Base-by-base conservation (phyloP, 805 yeast species). In the Barnettozyma sucrosica region DNA sequence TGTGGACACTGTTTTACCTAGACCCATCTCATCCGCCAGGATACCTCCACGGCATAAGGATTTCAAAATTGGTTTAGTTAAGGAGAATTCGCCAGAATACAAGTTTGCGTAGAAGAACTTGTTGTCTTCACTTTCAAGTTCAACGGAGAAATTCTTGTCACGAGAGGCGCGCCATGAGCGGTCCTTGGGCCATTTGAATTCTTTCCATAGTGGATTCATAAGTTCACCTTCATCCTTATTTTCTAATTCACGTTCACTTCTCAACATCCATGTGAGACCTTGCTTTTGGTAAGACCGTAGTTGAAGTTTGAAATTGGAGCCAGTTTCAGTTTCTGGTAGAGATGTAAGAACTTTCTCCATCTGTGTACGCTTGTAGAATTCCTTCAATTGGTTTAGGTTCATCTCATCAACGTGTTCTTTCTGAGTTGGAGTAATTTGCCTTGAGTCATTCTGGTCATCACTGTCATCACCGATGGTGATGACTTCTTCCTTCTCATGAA, bases 11-110 rank as follows among this genome's bases (percentile, higher is more conserved):
- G 98, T 90, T 61, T 90, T 90, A 38, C 98, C 98, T 8, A 90
- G 71, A 0, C 98, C 98, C 98, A 90, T 90, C 63, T 90, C 98
- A 67, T 90, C 98, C 0, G 97, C 96, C 14, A 90, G 67, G 19
- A 90, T 85, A 2, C 98, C 98, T 33, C 98, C 97, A 43, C 73
- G 71, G 43, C 83, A 74, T 18, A 75, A 58, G 2, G 82, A 71
- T 49, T 74, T 78, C 36, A 89, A 68, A 11, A 80, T 56, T 1
- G 97, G 97, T 51, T 76, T 79, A 20, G 76, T 74, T 14, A 78
- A 55, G 0, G 92, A 79, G 47, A 92, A 76, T 47, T 85, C 89
- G 5, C 97, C 97, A 47, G 85, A 79, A 59, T 82, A 85, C 49
- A 86, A 63, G 57, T 89, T 89, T 14, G 84, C 89, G 63, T 83